Base-by-base conservation (phyloP, 2,329 filamentous ascomycete genomes). In the Mycogone perniciosa region DNA sequence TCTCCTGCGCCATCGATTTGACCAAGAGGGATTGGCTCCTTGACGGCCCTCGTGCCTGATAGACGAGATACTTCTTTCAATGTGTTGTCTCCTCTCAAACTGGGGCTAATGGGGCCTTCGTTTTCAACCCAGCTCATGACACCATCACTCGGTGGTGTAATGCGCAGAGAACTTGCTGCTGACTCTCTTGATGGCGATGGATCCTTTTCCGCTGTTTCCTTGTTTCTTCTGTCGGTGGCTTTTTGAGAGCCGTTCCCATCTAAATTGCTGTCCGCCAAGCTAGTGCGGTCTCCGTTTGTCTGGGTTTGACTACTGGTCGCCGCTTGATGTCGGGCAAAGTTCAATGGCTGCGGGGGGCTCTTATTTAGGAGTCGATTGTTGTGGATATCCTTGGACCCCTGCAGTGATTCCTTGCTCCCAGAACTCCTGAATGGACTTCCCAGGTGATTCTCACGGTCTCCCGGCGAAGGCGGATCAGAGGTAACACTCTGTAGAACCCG, bases 401-500 rank as follows among this genome's bases (percentile, higher is more conserved):
- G 60, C 31, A 63, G 63, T 5, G 66, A 58, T 30, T 71, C 68
- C 50, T 64, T 69, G 51, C 64, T 67, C 11, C 57, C 66, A 7
- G 69, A 69, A 39, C 67, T 64, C 46, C 75, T 71, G 56, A 83
- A 83, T 0, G 80, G 80, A 50, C 80, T 82, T 10, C 78, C 72
- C 2, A 82, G 65, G 8, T 75, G 72, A 33, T 71, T 70, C 40
- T 77, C 75, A n/a, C 69, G 70, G 6, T 64, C 70, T 46, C 76
- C 75, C 1, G 80, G 79, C 0, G 80, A 81, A 0, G 79, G 77
- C 6, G 77, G 76, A 55, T 82, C 79, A 0, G 79, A 81, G 8
- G 80, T 79, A 35, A 82, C 75, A 52, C 72, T 79, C 58, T 82
- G 79, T 10, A 83, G 64, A 31, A 74, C 77, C 44, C 76, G 70